Evolutionary conservation across 371 early-diverging fungal genomes (phyloP).

Genomic region (Smittium culicis): DNA sequence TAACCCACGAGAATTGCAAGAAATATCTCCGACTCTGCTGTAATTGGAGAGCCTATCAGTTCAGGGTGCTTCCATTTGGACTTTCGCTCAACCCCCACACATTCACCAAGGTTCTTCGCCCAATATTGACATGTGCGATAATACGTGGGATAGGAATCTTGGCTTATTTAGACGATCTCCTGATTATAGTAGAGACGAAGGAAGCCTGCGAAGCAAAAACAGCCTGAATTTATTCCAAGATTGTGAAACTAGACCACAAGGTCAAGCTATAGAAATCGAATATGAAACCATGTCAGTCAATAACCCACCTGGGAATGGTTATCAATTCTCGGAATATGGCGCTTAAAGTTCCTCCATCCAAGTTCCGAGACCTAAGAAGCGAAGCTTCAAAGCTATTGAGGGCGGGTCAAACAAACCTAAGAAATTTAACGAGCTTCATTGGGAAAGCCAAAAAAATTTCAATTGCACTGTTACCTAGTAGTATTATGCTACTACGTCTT

Average conservation of each 20-base stretch:
- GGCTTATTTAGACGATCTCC: slow-evolving; percentile 31
- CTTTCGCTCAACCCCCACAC: slow-evolving; percentile 32
- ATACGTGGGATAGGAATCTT: slow-evolving; percentile 22
- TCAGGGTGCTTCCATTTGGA: slow-evolving; percentile 31
- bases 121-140: slow-evolving; percentile 24
- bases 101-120: slow-evolving; percentile 33
- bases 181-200: slow-evolving; percentile 15
- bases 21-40: slow-evolving; percentile 31
- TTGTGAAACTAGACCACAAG: slow-evolving; percentile 20
- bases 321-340: slow-evolving; percentile 20
- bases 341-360: background rate
- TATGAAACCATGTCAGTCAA: slow-evolving; percentile 25
- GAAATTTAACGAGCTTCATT: background rate
- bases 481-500: background rate
- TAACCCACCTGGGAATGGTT: slow-evolving; percentile 26
- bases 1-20: slow-evolving; percentile 18
- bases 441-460: background rate
- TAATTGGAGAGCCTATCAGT: slow-evolving; percentile 34
- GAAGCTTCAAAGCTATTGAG: slow-evolving; percentile 3
- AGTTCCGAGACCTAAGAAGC: slow-evolving; percentile 3
- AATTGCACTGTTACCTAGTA: background rate
- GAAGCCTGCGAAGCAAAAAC: slow-evolving; percentile 12
- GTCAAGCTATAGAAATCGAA: slow-evolving; percentile 22
- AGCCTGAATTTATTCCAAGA: slow-evolving; percentile 16
- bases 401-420: background rate